A percentile compares a stretch with the other conserved stretches of the same genome.
These are phyloP conservation scores for Henckelia pumila DNA, from an alignment of 257 asterid genomes.

Conservation along the genomic window DNA sequence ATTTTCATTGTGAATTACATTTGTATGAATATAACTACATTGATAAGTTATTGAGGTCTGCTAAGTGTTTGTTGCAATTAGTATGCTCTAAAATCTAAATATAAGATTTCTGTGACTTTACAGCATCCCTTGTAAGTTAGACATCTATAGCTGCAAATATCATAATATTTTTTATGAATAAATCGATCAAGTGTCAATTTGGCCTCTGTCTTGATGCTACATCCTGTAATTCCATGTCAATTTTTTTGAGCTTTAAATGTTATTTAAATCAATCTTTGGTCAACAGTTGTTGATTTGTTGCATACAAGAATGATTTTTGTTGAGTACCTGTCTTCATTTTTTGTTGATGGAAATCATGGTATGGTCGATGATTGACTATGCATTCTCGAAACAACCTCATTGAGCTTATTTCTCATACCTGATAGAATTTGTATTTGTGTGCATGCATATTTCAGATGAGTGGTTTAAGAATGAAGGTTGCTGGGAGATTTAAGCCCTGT, in stretches of 20 bases:
- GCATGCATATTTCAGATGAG: constrained; percentile 66
- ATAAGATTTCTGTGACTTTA: not conserved
- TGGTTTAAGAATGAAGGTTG: constrained; percentile 90
- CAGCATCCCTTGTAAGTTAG: not conserved
- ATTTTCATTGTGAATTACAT: not conserved
- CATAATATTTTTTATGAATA: not conserved
- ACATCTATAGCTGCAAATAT: not conserved
- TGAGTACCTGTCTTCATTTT: not conserved
- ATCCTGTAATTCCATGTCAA: not conserved
- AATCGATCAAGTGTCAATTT: not conserved
- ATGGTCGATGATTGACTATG: constrained; percentile 5
- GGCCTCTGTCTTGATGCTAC: not conserved
- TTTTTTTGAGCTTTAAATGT: not conserved
- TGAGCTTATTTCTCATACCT: constrained; percentile 13
- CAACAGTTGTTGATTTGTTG: not conserved
- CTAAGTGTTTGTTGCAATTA: not conserved
- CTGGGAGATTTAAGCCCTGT: constrained; percentile 94
- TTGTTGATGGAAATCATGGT: constrained; percentile 1
- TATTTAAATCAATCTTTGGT: not conserved
- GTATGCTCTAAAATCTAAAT: not conserved
- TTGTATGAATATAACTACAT: constrained; percentile 2
- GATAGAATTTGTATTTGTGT: constrained; percentile 24
- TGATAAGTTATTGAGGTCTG: not conserved
- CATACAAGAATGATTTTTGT: not conserved
- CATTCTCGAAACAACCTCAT: not conserved